Evolutionary conservation across 2,329 filamentous ascomycete genomes (phyloP).

Genomic region (Exophiala sp.): DNA sequence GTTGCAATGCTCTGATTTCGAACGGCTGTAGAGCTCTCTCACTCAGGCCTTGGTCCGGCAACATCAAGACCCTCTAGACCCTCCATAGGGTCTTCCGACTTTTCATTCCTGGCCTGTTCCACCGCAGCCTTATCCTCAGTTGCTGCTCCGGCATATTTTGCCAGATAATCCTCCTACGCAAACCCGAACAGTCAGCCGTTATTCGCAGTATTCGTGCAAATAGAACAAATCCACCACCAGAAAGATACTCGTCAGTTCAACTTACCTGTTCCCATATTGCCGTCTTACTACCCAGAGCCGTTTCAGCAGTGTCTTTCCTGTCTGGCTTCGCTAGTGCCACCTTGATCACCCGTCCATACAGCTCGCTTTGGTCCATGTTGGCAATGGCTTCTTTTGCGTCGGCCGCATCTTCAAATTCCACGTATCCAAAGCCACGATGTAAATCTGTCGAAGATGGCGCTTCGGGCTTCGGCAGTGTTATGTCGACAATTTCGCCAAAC

Average conservation of each 20-base stretch:
- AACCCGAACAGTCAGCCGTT: conserved; percentile 5
- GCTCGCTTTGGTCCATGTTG: conserved; percentile 97
- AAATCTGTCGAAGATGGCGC: conserved; percentile 68
- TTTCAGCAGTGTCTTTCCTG: conserved; percentile 59
- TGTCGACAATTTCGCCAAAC: conserved; percentile 90
- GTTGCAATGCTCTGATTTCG: background rate
- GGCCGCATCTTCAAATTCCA: conserved; percentile 79
- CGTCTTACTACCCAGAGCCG: conserved; percentile 85
- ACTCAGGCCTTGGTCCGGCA: conserved; percentile 79
- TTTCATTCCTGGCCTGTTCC: conserved; percentile 47
- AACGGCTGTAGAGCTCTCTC: background rate
- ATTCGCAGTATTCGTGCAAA: conserved; percentile 1
- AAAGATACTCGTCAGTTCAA: conserved; percentile 30
- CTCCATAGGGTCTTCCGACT: conserved; percentile 84
- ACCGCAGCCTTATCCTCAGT: conserved; percentile 64
- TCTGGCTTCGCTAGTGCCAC: conserved; percentile 88
- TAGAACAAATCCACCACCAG: conserved; percentile 26
- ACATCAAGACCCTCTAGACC: conserved; percentile 89
- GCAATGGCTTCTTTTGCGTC: conserved; percentile 95
- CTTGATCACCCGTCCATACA: conserved; percentile 87
- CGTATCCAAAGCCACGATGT: conserved; percentile 91
- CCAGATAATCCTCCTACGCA: conserved; percentile 80
- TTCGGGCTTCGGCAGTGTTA: conserved; percentile 84
- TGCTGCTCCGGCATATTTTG: conserved; percentile 76
- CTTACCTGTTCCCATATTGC: conserved; percentile 93